Base-by-base conservation (phyloP, 2,329 filamentous ascomycete species). In the Aspergillus flavus region DNA sequence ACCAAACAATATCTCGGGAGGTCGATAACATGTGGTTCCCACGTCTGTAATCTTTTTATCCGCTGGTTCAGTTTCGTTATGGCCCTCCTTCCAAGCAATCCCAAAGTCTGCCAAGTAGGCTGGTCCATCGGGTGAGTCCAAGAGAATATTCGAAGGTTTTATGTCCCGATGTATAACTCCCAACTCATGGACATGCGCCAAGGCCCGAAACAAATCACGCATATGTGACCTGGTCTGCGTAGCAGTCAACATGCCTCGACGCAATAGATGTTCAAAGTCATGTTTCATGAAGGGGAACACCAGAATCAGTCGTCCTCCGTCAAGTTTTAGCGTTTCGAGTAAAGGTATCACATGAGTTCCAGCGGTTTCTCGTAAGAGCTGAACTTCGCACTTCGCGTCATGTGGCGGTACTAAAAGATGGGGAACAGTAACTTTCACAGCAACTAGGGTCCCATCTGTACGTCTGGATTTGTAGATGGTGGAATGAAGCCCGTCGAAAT, bases 161-260 rank as follows among this genome's bases (percentile, higher is more conserved):
- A 99, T 82, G 73, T 99, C 95, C 61, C 95, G 89, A 76, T 99
- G 95, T 60, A 99, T 90, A 62, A 99, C 93, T 9, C 88, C 90
- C 28, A 87, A 80, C 9, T 76, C 69, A 75, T 99, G 95, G 2
- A 97, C 82, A 69, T 91, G 85, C 2, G 80, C 80, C 2, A 99
- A 84, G 7, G 87, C 94, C 4, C 79, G 76, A 73, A 97, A 91
- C 7, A 95, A 73, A 68, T 94, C 89, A 12, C 79, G 78, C 84
- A 95, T 76, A 82, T 87, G 80, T 14, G 77, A 73, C 57, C 76
- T 78, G 9, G 74, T 76, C 60, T 85, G 81, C 9, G 65, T 53
- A 55, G 77, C 72, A 41, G 73, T 74, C 62, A 77, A 77, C 76
- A 69, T 80, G 72, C 69, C 75, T 50, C 78, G 74, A 53, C 83